Evolutionary conservation across 352 stramenopile species (phyloP).

Genomic region (Lagenidium giganteum): DNA sequence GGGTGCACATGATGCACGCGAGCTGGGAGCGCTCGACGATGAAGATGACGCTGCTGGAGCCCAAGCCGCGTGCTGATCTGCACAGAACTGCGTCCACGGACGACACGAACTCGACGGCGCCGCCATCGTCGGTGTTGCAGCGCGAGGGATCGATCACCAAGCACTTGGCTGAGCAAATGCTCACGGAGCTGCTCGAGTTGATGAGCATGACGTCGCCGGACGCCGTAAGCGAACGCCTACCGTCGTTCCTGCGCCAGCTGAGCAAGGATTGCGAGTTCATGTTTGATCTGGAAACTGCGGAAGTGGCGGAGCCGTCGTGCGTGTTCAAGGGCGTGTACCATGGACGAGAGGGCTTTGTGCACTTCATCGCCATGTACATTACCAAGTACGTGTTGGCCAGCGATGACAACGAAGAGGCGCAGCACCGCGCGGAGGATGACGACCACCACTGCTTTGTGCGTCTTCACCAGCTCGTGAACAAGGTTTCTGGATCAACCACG

Average conservation of each 20-base stretch:
- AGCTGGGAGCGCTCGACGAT: constrained; percentile 46
- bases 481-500: constrained; percentile 68
- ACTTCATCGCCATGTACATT: constrained; percentile 75
- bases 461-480: constrained; percentile 63
- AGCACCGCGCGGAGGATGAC: constrained; percentile 62
- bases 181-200: constrained; percentile 52
- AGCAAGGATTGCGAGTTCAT: constrained; percentile 83
- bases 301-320: constrained; percentile 66
- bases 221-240: constrained; percentile 47
- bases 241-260: constrained; percentile 68
- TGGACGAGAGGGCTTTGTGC: constrained; percentile 78
- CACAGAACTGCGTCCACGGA: constrained; percentile 14
- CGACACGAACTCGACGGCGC: constrained; percentile 17
- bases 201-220: constrained; percentile 34
- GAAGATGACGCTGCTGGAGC: constrained; percentile 32
- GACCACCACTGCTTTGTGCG: constrained; percentile 69
- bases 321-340: constrained; percentile 88
- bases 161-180: constrained; percentile 67
- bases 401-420: constrained; percentile 38
- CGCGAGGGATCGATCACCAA: constrained; percentile 62
- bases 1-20: constrained; percentile 77
- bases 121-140: too few relatives aligned
- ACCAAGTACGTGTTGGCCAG: constrained; percentile 73
- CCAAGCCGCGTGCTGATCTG: constrained; percentile 19
- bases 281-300: constrained; percentile 78